These are phyloP conservation scores for Diaporthe longicolla DNA, from an alignment of 2,329 filamentous ascomycete species.

Conservation along the genomic window DNA sequence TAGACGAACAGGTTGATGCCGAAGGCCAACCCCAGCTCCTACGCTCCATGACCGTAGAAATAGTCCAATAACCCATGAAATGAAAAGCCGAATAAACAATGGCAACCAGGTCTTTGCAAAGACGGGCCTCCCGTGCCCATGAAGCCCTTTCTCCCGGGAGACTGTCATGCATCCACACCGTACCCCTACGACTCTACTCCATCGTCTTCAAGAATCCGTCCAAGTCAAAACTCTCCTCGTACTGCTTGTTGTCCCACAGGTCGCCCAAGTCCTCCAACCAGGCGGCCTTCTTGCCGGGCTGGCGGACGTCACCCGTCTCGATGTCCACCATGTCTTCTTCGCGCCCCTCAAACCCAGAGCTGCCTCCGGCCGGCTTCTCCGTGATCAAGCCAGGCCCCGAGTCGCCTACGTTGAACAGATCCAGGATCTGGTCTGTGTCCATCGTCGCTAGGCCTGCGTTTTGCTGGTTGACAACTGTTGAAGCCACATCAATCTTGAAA, in stretches of 20 bases:
- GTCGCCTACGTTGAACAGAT: slow-evolving; percentile 93
- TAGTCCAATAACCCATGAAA: background rate
- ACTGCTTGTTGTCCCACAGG: slow-evolving; percentile 97
- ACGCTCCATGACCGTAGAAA: slow-evolving; percentile 35
- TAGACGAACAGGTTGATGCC: slow-evolving; percentile 34
- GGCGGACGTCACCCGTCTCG: slow-evolving; percentile 90
- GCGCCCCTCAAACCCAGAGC: slow-evolving; percentile 66
- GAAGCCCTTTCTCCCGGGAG: background rate
- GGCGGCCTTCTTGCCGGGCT: slow-evolving; percentile 92
- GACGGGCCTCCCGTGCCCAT: background rate
- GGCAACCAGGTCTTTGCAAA: background rate
- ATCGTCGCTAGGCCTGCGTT: slow-evolving; percentile 95
- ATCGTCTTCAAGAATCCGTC: slow-evolving; percentile 96
- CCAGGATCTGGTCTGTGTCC: slow-evolving; percentile 98
- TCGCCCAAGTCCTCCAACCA: slow-evolving; percentile 96
- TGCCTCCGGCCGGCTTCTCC: slow-evolving; percentile 62
- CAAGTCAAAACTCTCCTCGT: slow-evolving; percentile 97
- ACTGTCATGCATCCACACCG: background rate
- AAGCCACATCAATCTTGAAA: slow-evolving; percentile 99
- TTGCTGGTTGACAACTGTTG: slow-evolving; percentile 98
- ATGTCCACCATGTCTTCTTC: slow-evolving; percentile 93
- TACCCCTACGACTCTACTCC: slow-evolving; percentile 65
- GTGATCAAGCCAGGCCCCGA: slow-evolving; percentile 76
- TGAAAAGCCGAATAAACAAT: slow-evolving; percentile 1
- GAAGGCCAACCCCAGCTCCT: slow-evolving; percentile 36